A percentile compares a stretch with the other conserved stretches of the same genome.
Evolutionary conservation across 2,329 filamentous ascomycete species (phyloP).

Genomic region (Claviceps citrina): DNA sequence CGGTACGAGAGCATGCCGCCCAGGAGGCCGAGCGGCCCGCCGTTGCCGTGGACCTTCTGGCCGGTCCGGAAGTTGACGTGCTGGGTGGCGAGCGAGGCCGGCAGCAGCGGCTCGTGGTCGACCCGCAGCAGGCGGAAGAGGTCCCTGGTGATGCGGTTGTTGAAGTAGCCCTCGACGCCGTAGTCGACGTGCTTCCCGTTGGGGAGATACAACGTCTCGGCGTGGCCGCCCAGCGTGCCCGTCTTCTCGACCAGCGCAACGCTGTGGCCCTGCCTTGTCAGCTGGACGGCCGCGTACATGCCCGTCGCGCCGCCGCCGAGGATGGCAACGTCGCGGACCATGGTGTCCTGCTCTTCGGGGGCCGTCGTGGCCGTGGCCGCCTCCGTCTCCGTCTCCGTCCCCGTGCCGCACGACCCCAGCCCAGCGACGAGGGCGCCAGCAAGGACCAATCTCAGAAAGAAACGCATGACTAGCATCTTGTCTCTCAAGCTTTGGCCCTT

Average conservation of each 20-base stretch:
- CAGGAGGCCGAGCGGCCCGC: not conserved
- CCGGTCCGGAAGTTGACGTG: slow-evolving; percentile 11
- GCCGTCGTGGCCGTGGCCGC: not conserved
- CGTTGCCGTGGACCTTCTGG: not conserved
- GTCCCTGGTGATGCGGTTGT: slow-evolving; percentile 16
- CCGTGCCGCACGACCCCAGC: not conserved
- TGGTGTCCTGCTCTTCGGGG: not conserved
- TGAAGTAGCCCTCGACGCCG: slow-evolving; percentile 16
- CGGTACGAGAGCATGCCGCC: not conserved
- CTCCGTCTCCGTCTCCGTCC: too few relatives aligned
- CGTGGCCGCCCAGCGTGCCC: slow-evolving; percentile 24
- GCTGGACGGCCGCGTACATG: slow-evolving; percentile 23
- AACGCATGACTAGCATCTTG: too few relatives aligned
- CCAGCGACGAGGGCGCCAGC: not conserved
- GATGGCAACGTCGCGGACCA: slow-evolving; percentile 14
- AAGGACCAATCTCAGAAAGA: not conserved
- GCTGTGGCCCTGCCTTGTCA: slow-evolving; percentile 21
- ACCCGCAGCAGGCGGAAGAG: slow-evolving; percentile 24
- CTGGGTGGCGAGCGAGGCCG: slow-evolving; percentile 8
- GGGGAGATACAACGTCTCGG: slow-evolving; percentile 18
- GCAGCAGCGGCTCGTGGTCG: not conserved
- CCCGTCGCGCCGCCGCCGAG: slow-evolving; percentile 28
- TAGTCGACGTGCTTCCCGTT: slow-evolving; percentile 14
- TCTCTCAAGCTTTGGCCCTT: too few relatives aligned
- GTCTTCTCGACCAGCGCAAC: slow-evolving; percentile 26